Evolutionary conservation across 257 asterid genomes (phyloP).

Genomic region (Cordia subcordata): DNA sequence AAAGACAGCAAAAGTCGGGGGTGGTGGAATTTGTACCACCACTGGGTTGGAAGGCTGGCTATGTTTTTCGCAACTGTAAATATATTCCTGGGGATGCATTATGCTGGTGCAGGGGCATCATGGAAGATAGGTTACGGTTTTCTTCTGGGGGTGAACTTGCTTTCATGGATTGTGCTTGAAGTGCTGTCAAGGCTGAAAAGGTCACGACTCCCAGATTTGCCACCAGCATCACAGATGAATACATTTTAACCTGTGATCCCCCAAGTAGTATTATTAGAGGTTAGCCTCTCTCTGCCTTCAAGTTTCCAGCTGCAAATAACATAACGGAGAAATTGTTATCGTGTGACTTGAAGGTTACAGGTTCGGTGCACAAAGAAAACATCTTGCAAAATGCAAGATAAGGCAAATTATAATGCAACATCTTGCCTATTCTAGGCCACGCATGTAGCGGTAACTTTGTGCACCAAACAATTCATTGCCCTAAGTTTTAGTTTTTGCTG

Average conservation of each 20-base stretch:
- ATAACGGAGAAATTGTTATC: no score
- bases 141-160: conserved; percentile 43
- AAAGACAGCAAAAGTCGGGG: conserved; percentile 57
- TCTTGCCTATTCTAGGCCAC: neutral
- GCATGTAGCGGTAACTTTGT: no score
- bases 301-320: no score
- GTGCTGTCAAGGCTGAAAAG: conserved; percentile 46
- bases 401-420: no score
- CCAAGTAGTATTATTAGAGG: neutral
- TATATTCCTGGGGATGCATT: conserved; percentile 62
- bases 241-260: conserved; percentile 27
- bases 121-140: conserved; percentile 80
- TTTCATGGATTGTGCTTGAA: conserved; percentile 52
- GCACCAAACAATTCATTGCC: neutral
- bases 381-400: no score
- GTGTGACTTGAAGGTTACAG: neutral
- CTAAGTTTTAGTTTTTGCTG: neutral
- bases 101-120: conserved; percentile 49
- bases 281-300: neutral
- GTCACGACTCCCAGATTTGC: conserved; percentile 20
- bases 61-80: conserved; percentile 77
- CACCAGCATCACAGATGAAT: conserved; percentile 42
- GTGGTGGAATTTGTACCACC: conserved; percentile 74
- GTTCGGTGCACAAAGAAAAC: no score
- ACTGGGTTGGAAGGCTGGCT: conserved; percentile 65